Conservation (phyloP, 768 basidiomycete genomes). For the Russula earlei region DNA sequence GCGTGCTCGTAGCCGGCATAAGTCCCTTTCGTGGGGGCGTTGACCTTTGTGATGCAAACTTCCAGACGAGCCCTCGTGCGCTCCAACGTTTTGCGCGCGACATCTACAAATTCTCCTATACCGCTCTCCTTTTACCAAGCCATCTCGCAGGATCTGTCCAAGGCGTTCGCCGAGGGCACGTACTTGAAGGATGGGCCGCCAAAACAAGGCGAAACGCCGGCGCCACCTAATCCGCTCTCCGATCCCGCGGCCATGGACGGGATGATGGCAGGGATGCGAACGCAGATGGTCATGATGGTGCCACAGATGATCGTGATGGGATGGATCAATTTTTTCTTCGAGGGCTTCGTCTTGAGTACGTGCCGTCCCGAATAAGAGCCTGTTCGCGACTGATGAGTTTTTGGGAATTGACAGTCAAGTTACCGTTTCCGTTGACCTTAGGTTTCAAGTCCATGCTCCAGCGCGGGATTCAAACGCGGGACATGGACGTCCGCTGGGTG, state of each 20-base stretch:
- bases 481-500: conserved; percentile 99
- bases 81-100: conserved; percentile 75
- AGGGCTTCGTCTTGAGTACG: conserved; percentile 95
- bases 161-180: conserved; percentile 61
- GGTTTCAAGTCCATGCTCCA: conserved; percentile 99
- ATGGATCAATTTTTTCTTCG: conserved; percentile 99
- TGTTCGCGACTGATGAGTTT: background rate
- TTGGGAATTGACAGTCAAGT: conserved; percentile 54
- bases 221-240: conserved; percentile 72
- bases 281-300: conserved; percentile 99
- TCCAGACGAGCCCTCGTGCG: conserved; percentile 67
- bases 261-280: conserved; percentile 99
- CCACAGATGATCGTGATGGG: conserved; percentile 99
- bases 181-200: conserved; percentile 84
- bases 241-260: conserved; percentile 94
- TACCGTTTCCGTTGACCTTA: conserved; percentile 92
- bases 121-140: conserved; percentile 63
- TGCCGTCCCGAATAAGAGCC: background rate
- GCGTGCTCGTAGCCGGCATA: conserved; percentile 27
- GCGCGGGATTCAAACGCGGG: conserved; percentile 86
- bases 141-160: conserved; percentile 64
- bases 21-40: background rate
- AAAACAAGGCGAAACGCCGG: conserved; percentile 44
- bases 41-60: conserved; percentile 1
- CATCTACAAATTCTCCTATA: conserved; percentile 72